phyloP scores from a whole-genome alignment of 2,329 filamentous ascomycete genomes.

The Cercospora beticola region DNA sequence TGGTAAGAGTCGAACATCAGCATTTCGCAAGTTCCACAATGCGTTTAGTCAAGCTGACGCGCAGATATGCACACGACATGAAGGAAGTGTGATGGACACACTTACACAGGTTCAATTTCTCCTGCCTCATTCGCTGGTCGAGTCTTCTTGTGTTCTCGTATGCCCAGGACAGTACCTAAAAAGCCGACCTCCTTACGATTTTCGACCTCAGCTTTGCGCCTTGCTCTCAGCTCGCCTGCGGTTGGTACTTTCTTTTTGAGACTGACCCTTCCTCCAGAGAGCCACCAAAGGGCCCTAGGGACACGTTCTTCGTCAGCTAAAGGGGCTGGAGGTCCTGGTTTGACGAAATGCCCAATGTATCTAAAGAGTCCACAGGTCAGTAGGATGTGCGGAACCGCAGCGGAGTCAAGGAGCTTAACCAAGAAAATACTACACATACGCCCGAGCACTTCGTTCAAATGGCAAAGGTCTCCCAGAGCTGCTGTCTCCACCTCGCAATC shows the following conservation, averaged over 20 bases:
- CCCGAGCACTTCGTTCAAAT: conserved; percentile 1
- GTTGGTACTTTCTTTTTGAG: conserved; percentile 11
- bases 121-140: not conserved
- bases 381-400: not conserved
- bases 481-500: conserved; percentile 13
- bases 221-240: conserved; percentile 8
- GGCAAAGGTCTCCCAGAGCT: not conserved
- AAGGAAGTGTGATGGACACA: not conserved
- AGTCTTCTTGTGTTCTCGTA: not conserved
- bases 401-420: not conserved
- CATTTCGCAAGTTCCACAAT: not conserved
- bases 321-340: not conserved
- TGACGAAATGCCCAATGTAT: not conserved
- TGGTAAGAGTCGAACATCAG: not conserved
- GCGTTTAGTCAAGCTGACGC: not conserved
- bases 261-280: conserved; percentile 14
- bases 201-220: conserved; percentile 8
- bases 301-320: conserved; percentile 14
- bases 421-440: not conserved
- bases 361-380: not conserved
- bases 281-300: conserved; percentile 13
- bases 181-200: conserved; percentile 12
- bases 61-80: not conserved
- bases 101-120: not conserved
- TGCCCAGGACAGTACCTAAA: conserved; percentile 8